Conservation (phyloP, 352 stramenopile species). For the Pythium vanterpoolii region DNA sequence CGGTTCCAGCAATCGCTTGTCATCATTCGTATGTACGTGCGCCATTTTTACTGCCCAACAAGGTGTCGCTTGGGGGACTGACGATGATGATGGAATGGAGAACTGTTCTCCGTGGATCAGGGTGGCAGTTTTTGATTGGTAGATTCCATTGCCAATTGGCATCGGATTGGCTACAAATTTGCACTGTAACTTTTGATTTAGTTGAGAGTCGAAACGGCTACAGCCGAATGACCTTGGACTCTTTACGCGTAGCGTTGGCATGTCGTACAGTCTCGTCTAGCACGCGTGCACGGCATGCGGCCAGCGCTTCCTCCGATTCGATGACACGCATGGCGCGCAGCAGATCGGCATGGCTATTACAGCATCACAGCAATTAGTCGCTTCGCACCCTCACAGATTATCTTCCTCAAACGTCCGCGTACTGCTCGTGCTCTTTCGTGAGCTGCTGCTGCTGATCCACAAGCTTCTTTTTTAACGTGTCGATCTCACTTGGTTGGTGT, state of each 20-base stretch:
- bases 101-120: neutral
- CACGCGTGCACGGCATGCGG: conserved; percentile 10
- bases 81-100: no score
- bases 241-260: conserved; percentile 1
- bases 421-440: conserved; percentile 11
- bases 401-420: neutral
- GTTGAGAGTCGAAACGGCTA: conserved; percentile 3
- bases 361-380: no score
- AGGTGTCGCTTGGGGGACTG: conserved; percentile 10
- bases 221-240: conserved; percentile 20
- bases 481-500: neutral
- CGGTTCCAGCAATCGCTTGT: conserved; percentile 77
- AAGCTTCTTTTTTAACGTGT: neutral
- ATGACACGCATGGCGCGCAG: neutral
- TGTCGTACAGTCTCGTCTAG: conserved; percentile 8
- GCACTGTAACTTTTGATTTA: conserved; percentile 9
- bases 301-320: conserved; percentile 8
- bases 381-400: neutral
- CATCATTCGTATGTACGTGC: conserved; percentile 28
- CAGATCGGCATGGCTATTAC: conserved; percentile 9
- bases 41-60: conserved; percentile 24
- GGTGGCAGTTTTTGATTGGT: conserved; percentile 9
- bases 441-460: neutral
- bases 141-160: neutral
- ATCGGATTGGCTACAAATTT: neutral